Conservation (phyloP, 306 rosid species). For the Malus asiatica region DNA sequence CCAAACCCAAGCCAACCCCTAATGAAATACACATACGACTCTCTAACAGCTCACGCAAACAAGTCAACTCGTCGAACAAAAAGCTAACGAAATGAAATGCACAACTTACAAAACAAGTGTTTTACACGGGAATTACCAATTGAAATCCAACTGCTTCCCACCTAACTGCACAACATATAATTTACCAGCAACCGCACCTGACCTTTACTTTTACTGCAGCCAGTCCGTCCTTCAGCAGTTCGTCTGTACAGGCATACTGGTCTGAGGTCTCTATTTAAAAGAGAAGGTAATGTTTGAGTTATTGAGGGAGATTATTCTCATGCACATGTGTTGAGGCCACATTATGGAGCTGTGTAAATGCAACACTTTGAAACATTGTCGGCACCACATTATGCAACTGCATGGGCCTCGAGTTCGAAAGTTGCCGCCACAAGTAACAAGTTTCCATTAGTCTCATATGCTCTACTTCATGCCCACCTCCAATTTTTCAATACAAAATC, state of each 20-base stretch:
- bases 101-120: neutral
- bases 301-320: conserved; percentile 12
- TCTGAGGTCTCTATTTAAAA: neutral
- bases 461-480: neutral
- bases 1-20: neutral
- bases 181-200: neutral
- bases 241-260: neutral
- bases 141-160: neutral
- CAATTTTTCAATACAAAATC: neutral
- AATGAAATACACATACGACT: neutral
- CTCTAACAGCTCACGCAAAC: neutral
- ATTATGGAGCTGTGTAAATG: conserved; percentile 10
- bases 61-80: neutral
- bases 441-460: neutral
- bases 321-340: neutral
- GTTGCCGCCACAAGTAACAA: conserved; percentile 5
- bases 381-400: conserved; percentile 14
- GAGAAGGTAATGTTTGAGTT: neutral
- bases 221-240: neutral
- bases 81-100: neutral
- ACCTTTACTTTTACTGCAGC: neutral
- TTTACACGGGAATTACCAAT: neutral
- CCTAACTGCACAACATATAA: neutral
- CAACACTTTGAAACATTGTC: conserved; percentile 15
- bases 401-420: neutral